Evolutionary conservation across 2,329 filamentous ascomycete species (phyloP), one percentile per base, ranked within the genome.

Genomic region (Catunica adiposa): DNA sequence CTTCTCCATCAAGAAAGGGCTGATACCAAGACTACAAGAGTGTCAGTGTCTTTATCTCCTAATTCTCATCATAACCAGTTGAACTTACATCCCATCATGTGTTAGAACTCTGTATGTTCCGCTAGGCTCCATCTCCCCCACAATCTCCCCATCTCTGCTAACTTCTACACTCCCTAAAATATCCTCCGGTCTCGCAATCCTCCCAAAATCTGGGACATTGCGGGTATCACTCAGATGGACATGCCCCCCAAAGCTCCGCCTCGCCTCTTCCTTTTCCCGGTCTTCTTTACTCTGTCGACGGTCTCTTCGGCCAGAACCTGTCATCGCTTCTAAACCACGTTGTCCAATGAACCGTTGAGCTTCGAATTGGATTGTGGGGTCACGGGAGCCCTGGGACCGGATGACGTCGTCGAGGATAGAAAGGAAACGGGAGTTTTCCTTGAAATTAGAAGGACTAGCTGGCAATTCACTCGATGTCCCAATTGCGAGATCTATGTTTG

Each of bases 161-260:
- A 84, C 81, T 63, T 83, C 77, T 42, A 84, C 72, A 60, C 80
- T 84, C 38, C 81, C 82, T 55, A 85, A 69, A 38, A 85, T 85
- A 62, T 85, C 81, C 62, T 84, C 81, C 1, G 81, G 80, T 72
- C 77, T 83, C 1, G 81, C 79, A 63, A 84, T 84, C 54, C 82
- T 68, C 15, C 81, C 81, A 70, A 74, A 84, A 62, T 83, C 80
- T 0, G 79, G 80, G 1, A 80, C 79, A 53, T 82, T 82, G 54
- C 82, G 69, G 54, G 70, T 62, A 63, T 85, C 82, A 56, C 78
- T 82, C 3, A 85, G 69, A 65, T 85, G 82, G 17, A 84, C 73
- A 67, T 78, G 78, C 1, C 82, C 80, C 22, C 80, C 78, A 22
- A 54, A 50, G 74, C 68, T 1, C 79, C 78, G 79, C n/a, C 79